A percentile compares a stretch with the other conserved stretches of the same genome.
Conservation (phyloP, 352 stramenopile species). For the Phytophthora sp. region DNA sequence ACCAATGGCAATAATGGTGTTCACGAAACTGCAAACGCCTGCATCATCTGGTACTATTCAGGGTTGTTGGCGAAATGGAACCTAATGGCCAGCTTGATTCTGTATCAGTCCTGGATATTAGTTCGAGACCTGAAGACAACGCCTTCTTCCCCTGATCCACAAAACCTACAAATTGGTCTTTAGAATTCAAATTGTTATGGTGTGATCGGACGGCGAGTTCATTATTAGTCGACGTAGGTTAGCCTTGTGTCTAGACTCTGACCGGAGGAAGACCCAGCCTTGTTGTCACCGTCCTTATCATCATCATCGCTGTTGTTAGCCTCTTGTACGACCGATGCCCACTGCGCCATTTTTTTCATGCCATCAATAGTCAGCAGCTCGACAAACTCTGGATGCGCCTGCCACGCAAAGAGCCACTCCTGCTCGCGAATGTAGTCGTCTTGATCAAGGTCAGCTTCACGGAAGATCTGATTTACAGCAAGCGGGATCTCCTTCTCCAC, state of each 20-base stretch:
- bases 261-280: slow-evolving; percentile 14
- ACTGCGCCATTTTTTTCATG: slow-evolving; percentile 86
- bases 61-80: too few species aligned
- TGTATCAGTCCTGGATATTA: too few species aligned
- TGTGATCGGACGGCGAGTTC: slow-evolving; percentile 7
- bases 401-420: slow-evolving; percentile 86
- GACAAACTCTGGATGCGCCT: slow-evolving; percentile 80
- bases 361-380: slow-evolving; percentile 86
- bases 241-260: slow-evolving; percentile 59
- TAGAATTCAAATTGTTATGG: neutral
- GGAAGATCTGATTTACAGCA: slow-evolving; percentile 86
- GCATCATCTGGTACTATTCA: too few species aligned
- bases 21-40: too few species aligned
- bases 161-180: neutral
- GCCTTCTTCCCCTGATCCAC: too few species aligned
- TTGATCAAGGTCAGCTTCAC: slow-evolving; percentile 75
- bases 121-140: too few species aligned
- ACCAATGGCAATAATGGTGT: too few species aligned
- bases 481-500: slow-evolving; percentile 85
- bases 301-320: slow-evolving; percentile 27
- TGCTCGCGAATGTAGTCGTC: slow-evolving; percentile 82
- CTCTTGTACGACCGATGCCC: slow-evolving; percentile 66
- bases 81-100: too few species aligned
- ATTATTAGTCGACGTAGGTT: slow-evolving; percentile 63
- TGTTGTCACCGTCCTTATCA: slow-evolving; percentile 35